These are phyloP conservation scores for Saccharomycopsis malanga DNA, from an alignment of 805 yeast genomes.

Conservation along the genomic window DNA sequence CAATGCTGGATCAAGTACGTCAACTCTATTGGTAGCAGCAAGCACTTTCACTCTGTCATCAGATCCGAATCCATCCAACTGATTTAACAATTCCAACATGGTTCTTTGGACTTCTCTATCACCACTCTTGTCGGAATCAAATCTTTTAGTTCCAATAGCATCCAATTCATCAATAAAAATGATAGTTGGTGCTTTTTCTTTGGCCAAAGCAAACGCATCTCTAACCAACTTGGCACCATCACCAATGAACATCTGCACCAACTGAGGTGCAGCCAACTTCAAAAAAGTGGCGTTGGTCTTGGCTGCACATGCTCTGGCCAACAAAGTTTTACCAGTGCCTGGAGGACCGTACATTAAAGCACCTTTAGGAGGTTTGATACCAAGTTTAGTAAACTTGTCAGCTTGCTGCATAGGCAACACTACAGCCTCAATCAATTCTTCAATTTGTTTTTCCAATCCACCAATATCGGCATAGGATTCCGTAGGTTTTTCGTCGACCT, in stretches of 20 bases:
- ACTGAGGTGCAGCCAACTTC: slow-evolving; percentile 95
- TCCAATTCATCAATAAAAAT: slow-evolving; percentile 97
- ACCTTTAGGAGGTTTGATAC: slow-evolving; percentile 97
- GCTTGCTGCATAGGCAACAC: slow-evolving; percentile 98
- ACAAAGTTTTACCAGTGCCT: slow-evolving; percentile 95
- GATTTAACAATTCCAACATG: slow-evolving; percentile 95
- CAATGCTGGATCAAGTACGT: slow-evolving; percentile 96
- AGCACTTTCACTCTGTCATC: slow-evolving; percentile 96
- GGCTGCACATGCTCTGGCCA: slow-evolving; percentile 98
- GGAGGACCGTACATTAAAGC: slow-evolving; percentile 99
- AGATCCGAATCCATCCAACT: slow-evolving; percentile 95
- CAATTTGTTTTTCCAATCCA: slow-evolving; percentile 96
- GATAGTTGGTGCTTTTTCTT: slow-evolving; percentile 96
- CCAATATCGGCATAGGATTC: slow-evolving; percentile 97
- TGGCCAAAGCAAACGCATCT: slow-evolving; percentile 95
- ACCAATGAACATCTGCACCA: slow-evolving; percentile 97
- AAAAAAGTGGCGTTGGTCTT: slow-evolving; percentile 96
- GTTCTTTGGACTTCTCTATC: slow-evolving; percentile 99
- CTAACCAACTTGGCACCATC: slow-evolving; percentile 98
- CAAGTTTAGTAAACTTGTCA: slow-evolving; percentile 87
- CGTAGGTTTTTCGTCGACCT: slow-evolving; percentile 97
- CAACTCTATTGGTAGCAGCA: slow-evolving; percentile 98
- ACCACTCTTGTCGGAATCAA: slow-evolving; percentile 95
- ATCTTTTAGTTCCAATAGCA: slow-evolving; percentile 97
- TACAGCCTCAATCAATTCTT: slow-evolving; percentile 96